Base-by-base conservation (phyloP, 345 rosid species). In the Arabis alpina region DNA sequence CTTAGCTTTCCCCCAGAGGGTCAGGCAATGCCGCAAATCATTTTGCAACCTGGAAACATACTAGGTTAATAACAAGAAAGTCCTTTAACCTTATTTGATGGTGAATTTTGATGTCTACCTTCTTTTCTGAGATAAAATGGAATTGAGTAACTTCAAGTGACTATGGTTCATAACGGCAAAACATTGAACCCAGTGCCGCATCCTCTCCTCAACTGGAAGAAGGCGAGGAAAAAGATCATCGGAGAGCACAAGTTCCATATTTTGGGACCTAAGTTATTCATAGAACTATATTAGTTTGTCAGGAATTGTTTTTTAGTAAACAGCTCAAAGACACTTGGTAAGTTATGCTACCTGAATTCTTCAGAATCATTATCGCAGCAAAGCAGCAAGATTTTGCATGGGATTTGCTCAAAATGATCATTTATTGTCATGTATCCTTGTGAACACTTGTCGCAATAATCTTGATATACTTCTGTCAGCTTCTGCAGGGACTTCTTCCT, bases 401-500 rank as follows among this genome's bases (percentile, higher is more conserved):
- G 92, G 83, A 91, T 89, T 74, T 83, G 85, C 83, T 93, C 98
- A 83, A 87, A 85, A 53, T 75, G 79, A 74, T 85, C 80, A 66
- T 72, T 65, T 37, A 82, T 79, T 63, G 75, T 76, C 85, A 87
- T 80, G 73, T 39, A 70, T 68, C 92, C 88, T 75, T 85, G 81
- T 56, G 87, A 81, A 78, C 96, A 91, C 82, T 81, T 80, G 76
- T 54, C 81, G 80, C 97, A 91, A 70, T 93, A 93, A 63, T 81
- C 84, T 75, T 78, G 90, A 79, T 93, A 93, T 45, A 91, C 79
- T 81, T 89, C 88, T 74, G 88, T 80, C 86, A 89, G 78, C 80
- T 87, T 88, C 82, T 80, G 78, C 79, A 91, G 76, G 53, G 93
- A 89, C 79, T 85, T 88, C 80, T 91, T 93, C 84, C 97, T 85